Conservation (phyloP, 306 rosid genomes). For the Spatholobus suberectus region DNA sequence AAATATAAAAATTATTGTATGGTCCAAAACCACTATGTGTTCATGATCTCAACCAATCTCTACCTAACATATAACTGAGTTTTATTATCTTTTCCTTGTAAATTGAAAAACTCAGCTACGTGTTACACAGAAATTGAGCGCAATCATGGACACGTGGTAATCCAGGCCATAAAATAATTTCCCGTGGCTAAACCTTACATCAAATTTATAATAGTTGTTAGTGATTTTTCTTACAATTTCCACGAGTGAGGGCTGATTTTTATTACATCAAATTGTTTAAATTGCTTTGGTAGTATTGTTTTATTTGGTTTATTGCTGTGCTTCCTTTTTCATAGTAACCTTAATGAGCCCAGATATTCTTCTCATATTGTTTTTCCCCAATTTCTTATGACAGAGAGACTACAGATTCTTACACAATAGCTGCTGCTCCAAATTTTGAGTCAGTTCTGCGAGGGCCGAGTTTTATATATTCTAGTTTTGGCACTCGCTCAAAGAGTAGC, state of each 20-base stretch:
- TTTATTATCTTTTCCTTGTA: not conserved
- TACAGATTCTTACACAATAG: conserved; percentile 72
- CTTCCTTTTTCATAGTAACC: not conserved
- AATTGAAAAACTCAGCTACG: not conserved
- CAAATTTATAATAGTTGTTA: not conserved
- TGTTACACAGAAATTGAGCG: not conserved
- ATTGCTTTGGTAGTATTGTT: not conserved
- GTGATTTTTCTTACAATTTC: not conserved
- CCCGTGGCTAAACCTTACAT: not conserved
- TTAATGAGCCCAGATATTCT: not conserved
- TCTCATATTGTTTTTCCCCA: not conserved
- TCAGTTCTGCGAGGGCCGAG: conserved; percentile 52
- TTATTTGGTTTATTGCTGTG: not conserved
- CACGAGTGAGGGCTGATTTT: not conserved
- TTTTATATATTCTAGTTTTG: conserved; percentile 56
- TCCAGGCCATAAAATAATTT: not conserved
- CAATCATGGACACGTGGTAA: not conserved
- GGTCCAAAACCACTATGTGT: too few relatives aligned
- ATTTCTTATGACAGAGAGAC: conserved; percentile 61
- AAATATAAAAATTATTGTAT: not conserved
- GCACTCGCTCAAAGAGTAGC: conserved; percentile 49
- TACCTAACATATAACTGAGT: not conserved
- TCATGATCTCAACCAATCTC: not conserved
- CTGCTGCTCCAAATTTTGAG: conserved; percentile 67
- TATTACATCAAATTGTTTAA: not conserved